Conservation (phyloP, 2,329 filamentous ascomycete species). For the Colletotrichum chrysophilum region DNA sequence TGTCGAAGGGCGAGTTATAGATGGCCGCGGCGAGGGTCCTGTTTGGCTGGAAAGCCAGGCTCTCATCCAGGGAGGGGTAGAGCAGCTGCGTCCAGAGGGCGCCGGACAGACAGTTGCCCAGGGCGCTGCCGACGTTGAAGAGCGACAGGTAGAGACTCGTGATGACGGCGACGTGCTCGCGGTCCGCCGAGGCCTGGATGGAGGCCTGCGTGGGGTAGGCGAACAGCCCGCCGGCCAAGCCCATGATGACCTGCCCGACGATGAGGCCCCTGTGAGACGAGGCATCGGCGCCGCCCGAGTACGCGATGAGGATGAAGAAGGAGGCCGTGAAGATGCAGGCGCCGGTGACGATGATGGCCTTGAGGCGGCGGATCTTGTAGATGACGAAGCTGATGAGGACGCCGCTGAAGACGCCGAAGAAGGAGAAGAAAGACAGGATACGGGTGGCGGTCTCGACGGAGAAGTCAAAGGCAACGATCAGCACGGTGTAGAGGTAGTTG, state of each 20-base stretch:
- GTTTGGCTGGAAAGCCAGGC: constrained; percentile 39
- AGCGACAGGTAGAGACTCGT: constrained; percentile 44
- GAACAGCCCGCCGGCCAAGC: constrained; percentile 64
- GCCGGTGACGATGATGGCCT: constrained; percentile 62
- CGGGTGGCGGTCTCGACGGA: constrained; percentile 59
- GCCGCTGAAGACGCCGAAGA: constrained; percentile 60
- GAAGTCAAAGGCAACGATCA: constrained; percentile 63
- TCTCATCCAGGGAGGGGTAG: constrained; percentile 33
- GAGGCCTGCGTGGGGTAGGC: constrained; percentile 45
- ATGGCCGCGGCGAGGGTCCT: constrained; percentile 37
- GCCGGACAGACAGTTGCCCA: constrained; percentile 44
- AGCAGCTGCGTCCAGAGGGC: constrained; percentile 48
- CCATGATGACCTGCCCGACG: constrained; percentile 60
- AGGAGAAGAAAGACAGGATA: constrained; percentile 60
- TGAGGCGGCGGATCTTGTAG: constrained; percentile 56
- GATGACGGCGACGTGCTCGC: constrained; percentile 42
- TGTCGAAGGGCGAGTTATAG: constrained; percentile 41
- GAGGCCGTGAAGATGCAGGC: constrained; percentile 61
- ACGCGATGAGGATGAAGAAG: constrained; percentile 60
- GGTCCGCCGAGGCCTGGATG: constrained; percentile 41
- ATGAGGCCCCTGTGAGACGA: constrained; percentile 56
- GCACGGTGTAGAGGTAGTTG: constrained; percentile 64
- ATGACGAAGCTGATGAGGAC: constrained; percentile 57
- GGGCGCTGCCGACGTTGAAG: constrained; percentile 46
- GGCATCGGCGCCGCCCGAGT: constrained; percentile 50